These are phyloP conservation scores for Sclerotiophoma versabilis DNA, from an alignment of 2,329 filamentous ascomycete species.

Conservation along the genomic window DNA sequence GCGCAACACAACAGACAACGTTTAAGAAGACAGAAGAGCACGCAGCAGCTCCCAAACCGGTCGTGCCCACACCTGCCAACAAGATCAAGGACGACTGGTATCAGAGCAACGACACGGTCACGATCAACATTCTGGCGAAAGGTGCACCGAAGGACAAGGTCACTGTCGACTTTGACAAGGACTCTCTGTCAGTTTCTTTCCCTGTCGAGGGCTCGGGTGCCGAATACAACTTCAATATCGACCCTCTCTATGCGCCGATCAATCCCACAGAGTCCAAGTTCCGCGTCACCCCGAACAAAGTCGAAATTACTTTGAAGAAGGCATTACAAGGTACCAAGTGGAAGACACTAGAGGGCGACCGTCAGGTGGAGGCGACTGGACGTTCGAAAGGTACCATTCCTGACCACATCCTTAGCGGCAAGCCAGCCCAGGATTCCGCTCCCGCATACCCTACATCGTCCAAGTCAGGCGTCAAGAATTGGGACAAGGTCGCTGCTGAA, in stretches of 20 bases:
- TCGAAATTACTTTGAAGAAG: conserved; percentile 79
- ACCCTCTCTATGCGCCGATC: conserved; percentile 72
- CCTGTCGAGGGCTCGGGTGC: conserved; percentile 60
- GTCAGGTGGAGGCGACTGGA: conserved; percentile 19
- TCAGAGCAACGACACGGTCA: conserved; percentile 66
- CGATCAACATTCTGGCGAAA: conserved; percentile 71
- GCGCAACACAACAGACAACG: conserved; percentile 29
- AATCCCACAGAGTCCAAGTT: conserved; percentile 66
- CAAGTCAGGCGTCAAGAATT: conserved; percentile 82
- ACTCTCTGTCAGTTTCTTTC: conserved; percentile 64
- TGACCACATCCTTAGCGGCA: conserved; percentile 27
- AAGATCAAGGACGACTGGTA: conserved; percentile 76
- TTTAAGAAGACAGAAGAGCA: conserved; percentile 6
- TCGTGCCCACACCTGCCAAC: conserved; percentile 55
- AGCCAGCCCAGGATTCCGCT: conserved; percentile 35
- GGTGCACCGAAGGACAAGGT: conserved; percentile 66
- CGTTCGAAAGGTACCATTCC: conserved; percentile 22
- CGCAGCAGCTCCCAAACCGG: conserved; percentile 30
- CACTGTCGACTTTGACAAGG: conserved; percentile 59
- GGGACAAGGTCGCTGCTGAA: conserved; percentile 76
- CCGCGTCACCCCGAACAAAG: conserved; percentile 76
- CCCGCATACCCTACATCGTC: conserved; percentile 88
- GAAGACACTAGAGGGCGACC: conserved; percentile 62
- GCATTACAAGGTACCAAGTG: conserved; percentile 70
- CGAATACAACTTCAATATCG: conserved; percentile 68